Evolutionary conservation across 148 eudicot genomes (phyloP), one percentile per base, ranked within the genome.

Genomic region (Gaultheria prostrata): DNA sequence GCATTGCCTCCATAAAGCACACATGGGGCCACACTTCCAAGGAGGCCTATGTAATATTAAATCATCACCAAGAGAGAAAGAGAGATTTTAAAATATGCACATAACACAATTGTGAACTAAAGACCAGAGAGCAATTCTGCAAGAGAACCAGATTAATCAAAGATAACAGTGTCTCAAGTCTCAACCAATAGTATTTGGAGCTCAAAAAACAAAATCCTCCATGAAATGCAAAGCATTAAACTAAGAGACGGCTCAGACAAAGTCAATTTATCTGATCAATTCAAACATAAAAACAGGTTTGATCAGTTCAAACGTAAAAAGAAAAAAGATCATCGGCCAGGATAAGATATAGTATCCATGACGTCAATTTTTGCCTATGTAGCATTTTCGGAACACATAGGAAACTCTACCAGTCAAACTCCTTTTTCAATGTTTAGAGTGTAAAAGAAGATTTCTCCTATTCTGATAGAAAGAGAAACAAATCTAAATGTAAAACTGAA

Each of bases 11-110:
- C 98, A 87, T 91, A 92, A n/a, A 95, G 92, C 85, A 93, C 92
- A 79, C 98, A 93, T 13, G 98, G 98, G 48, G 97, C 98, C 77
- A 95, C 88, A 83, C 88, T 88, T 84, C 98, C 98, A 80, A 95
- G 92, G 72, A 95, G 78, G 90, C 98, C 96, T 93, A 85, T 26
- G 2, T 80, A 84, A 45, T 26, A 79, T 28, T 79, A 78, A 18
- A 48, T 17, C 10, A 43, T 72, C 49, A 72, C 15, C 15, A 15
- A 54, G 43, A 51, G 76, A 72, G 76, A 69, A 45, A 70, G 75
- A 70, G 75, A 70, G 21, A 30, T 2, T 3, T 7, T 0, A 8
- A 26, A 5, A 69, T 0, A 70, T 2, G 15, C 6, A 32, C 6
- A 70, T 0, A 35, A 71, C 21, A 71, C n/a, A 71, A 71, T 17